Conservation (phyloP, 2,329 filamentous ascomycete genomes). For the Penicillium sp. region DNA sequence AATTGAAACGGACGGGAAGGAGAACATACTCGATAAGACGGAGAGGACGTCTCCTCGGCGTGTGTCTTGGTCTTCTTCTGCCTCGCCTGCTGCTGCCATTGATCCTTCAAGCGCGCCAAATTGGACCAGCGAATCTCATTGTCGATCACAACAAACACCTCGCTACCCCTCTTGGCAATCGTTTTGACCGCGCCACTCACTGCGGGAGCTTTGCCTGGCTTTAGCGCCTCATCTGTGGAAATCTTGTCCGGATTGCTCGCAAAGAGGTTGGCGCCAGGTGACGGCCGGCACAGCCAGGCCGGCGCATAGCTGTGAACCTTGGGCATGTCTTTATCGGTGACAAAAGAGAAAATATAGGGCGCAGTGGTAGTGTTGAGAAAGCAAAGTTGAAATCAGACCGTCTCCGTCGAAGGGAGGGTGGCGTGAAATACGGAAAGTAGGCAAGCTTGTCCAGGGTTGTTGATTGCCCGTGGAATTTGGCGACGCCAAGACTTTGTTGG, state of each 20-base stretch:
- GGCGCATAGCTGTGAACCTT: constrained; percentile 81
- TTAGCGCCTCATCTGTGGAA: constrained; percentile 22
- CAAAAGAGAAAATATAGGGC: too few species aligned
- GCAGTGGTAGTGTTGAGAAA: neutral
- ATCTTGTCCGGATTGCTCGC: constrained; percentile 45
- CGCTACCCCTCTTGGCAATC: constrained; percentile 74
- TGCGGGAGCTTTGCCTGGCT: constrained; percentile 15
- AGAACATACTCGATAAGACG: constrained; percentile 25
- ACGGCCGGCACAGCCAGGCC: constrained; percentile 73
- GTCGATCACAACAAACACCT: constrained; percentile 82
- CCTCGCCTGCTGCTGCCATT: constrained; percentile 40
- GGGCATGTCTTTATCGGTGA: constrained; percentile 55
- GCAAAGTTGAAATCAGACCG: constrained; percentile 2
- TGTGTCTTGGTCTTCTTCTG: constrained; percentile 26
- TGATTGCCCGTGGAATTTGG: constrained; percentile 20
- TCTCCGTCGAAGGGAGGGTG: constrained; percentile 1
- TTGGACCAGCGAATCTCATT: constrained; percentile 91
- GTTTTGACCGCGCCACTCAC: constrained; percentile 49
- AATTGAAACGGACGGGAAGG: neutral
- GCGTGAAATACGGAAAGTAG: neutral
- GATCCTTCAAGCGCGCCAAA: constrained; percentile 69
- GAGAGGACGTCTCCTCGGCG: constrained; percentile 31
- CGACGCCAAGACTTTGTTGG: constrained; percentile 18
- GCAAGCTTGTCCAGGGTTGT: constrained; percentile 6
- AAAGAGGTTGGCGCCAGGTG: constrained; percentile 75